Evolutionary conservation across 371 early-diverging fungal species (phyloP), one percentile per base, ranked within the genome.

Genomic region (Rhizomucor miehei): DNA sequence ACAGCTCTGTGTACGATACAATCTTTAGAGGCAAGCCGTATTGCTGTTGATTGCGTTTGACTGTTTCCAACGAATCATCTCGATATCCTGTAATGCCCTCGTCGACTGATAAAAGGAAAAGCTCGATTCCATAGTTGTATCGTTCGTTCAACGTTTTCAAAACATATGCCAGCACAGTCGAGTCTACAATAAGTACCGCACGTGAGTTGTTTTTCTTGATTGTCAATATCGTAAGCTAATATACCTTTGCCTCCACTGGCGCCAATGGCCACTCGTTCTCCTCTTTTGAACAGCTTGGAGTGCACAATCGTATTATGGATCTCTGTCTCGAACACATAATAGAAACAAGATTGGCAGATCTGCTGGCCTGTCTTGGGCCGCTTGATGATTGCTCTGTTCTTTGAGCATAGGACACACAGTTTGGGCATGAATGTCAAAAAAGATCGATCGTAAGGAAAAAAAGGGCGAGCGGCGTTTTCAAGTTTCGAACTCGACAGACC

Each of bases 81-180:
- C 99, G 81, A 71, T 99, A 99, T 36, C 99, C 99, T 9, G 92
- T 86, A 59, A 99, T 99, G 23, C 99, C 99, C 79, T 99, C 99
- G 78, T 99, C 99, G n/a, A 99, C 89, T 17, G 97, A 95, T 11
- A 99, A 75, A 24, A 99, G 74, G 43, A 86, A 91, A 38, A 99
- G 72, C 48, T 98, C 91, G 11, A 99, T 72, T 1, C 95, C 95
- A 69, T 99, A 99, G 52, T 89, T 75, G 76, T 99, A 87, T 38
- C 94, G 86, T 54, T 95, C 92, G 71, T 99, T 99, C 54, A 99
- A 80, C 17, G 86, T 68, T 68, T 95, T 95, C 82, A 99, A 75
- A 12, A 99, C 90, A 74, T 98, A 88, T 3, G 99, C 99, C 13
- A 99, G 80, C 17, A 99, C 99, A 11, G 99, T 99, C 1, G 97